Percentiles rank a stretch among this genome's conserved stretches.
Evolutionary conservation across 192 early-diverging fungal species (phyloP).

Genomic region (Coemansia sp.): DNA sequence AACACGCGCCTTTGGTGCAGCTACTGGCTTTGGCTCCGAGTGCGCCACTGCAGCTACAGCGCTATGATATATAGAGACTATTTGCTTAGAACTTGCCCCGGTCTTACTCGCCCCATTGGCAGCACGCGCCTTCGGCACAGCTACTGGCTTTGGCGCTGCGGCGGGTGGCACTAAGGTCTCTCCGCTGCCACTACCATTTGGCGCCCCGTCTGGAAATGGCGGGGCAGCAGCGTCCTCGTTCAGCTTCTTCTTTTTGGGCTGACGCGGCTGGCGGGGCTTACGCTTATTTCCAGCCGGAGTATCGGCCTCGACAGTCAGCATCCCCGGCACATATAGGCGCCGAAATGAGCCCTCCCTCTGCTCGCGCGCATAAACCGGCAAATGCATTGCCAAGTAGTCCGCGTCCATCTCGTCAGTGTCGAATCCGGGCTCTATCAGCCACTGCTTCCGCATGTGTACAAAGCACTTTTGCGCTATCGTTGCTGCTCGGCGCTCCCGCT

Average conservation of each 20-base stretch:
- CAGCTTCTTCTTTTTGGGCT: constrained; percentile 31
- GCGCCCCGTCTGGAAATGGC: background rate
- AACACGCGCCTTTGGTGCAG: background rate
- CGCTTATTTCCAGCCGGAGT: constrained; percentile 31
- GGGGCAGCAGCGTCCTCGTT: background rate
- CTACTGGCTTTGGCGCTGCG: background rate
- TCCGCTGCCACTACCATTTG: constrained; percentile 5
- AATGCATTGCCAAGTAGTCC: constrained; percentile 41
- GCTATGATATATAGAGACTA: too few relatives aligned
- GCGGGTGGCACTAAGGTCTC: background rate
- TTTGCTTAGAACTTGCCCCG: too few relatives aligned
- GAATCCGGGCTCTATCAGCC: constrained; percentile 33
- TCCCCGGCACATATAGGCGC: constrained; percentile 38
- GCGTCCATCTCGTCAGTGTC: constrained; percentile 47
- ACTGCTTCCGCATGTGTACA: constrained; percentile 37
- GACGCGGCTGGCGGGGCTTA: constrained; percentile 43
- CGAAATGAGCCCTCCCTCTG: constrained; percentile 17
- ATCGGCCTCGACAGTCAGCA: constrained; percentile 12
- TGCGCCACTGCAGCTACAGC: background rate
- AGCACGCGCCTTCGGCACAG: background rate
- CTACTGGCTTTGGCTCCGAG: constrained; percentile 4
- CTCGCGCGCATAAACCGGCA: constrained; percentile 44
- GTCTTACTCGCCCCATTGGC: too few relatives aligned
- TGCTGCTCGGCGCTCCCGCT: constrained; percentile 30
- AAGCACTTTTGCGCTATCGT: constrained; percentile 34